Base-by-base conservation (phyloP, 192 early-diverging fungal species). In the Gonapodya prolifera region DNA sequence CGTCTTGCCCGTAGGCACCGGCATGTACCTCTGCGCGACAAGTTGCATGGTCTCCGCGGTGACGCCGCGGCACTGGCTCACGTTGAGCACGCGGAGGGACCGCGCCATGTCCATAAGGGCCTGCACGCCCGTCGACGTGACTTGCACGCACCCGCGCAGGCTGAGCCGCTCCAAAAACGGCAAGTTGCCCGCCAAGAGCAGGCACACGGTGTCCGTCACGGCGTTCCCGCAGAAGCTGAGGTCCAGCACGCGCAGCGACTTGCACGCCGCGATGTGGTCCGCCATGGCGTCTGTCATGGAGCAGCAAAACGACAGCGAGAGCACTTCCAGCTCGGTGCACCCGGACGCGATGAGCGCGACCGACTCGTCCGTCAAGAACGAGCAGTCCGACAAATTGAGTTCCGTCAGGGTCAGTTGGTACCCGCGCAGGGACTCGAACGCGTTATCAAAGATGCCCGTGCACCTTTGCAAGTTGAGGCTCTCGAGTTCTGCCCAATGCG, bases 301-400 rank as follows among this genome's bases (percentile, higher is more conserved):
- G 81, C 92, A 94, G 78, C 92, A 94, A 78, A 94, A 94, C 30
- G 88, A 90, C 18, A 94, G 86, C 2, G 85, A 88, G 1, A 92
- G 80, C 18, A 78, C 70, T 71, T 84, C 69, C 0, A 94, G 81
- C 0, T 81, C 77, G 28, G 89, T 89, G 79, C 91, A 89, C 17
- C 82, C 81, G 0, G 78, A 79, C 0, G 87, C 84, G 23, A 93
- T 36, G n/a, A 79, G 75, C 2, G 82, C 36, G 32, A 93, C 86
- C 0, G 92, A 85, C 1, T 81, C 82, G 70, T 94, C 91, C 1
- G 91, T 89, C 17, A 94, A 80, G 76, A 94, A 94, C 0, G 89
- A 91, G 79, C 93, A 94, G 79, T 94, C 93, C 23, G 84, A 86
- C 1, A 94, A 82, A 36, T 83, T 85, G 0, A 94, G 81, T 2